Evolutionary conservation across 2,329 filamentous ascomycete species (phyloP), one percentile per base, ranked within the genome.

Genomic region (Aureobasidium sp.): DNA sequence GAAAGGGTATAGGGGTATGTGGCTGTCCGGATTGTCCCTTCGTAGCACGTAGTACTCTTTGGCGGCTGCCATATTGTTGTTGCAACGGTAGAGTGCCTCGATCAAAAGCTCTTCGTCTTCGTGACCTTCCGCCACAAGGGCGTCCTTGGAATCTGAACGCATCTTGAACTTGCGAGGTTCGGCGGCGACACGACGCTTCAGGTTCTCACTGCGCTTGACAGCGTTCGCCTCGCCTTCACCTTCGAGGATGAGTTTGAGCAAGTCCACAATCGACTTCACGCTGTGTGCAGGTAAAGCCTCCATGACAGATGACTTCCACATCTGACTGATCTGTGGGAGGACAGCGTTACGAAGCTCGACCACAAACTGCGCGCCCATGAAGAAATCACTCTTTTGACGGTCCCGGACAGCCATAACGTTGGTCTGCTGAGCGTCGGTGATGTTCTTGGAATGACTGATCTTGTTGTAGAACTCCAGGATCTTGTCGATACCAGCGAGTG

Each of bases 261-360:
- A 93, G 35, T 91, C 89, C 63, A 97, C 85, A 15, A 96, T 79
- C 60, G 85, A 87, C 67, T 90, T 89, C 19, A 94, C 84, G 45
- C 92, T 88, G 24, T 85, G 82, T 27, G 86, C 87, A 3, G 89
- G 86, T 0, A 91, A 84, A 68, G 90, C 92, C 67, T 96, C 91
- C 19, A 94, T 84, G 52, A 96, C 84, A 29, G 85, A 79, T 0
- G 91, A 95, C 67, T 90, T 86, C 95, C 94, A 99, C 31, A 97
- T 82, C 50, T 86, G 82, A 62, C 83, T 82, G 44, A 94, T 82
- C 49, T 88, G 84, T 0, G 91, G 90, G 15, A 97, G 77, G 29
- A 97, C 84, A 29, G 86, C 84, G 75, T 89, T 85, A 45, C 94
- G 87, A 45, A 97, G 76, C 72, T 97, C 93, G 6, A 97, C 85